Percentiles rank a stretch among this genome's conserved stretches.
phyloP scores from a whole-genome alignment of 805 yeast species.

The Ogataea pini region DNA sequence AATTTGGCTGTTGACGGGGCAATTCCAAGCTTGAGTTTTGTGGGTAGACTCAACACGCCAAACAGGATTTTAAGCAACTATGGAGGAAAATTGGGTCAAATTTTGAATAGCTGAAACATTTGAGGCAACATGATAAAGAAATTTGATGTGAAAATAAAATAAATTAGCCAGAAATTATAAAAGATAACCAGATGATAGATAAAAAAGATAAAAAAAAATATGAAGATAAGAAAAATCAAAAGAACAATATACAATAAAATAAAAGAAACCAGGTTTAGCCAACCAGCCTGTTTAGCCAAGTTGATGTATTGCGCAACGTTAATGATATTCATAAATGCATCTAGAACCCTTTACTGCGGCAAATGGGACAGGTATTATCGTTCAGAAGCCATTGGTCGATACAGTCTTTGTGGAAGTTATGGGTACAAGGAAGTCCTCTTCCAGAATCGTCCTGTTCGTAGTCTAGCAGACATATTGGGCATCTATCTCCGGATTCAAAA shows the following conservation, averaged over 20 bases:
- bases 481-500: constrained; percentile 36
- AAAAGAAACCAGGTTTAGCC: neutral
- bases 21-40: constrained; percentile 15
- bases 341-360: constrained; percentile 45
- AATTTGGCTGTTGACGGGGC: constrained; percentile 18
- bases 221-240: neutral
- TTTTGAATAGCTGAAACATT: constrained; percentile 12
- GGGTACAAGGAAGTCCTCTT: constrained; percentile 50
- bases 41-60: constrained; percentile 18
- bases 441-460: constrained; percentile 49
- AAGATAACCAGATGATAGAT: neutral
- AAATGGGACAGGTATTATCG: constrained; percentile 59
- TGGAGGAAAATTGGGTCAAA: constrained; percentile 21
- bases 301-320: constrained; percentile 1
- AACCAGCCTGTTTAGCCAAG: neutral
- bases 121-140: neutral
- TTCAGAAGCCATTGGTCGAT: constrained; percentile 58
- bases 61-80: constrained; percentile 27
- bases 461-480: constrained; percentile 55
- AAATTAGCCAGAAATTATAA: neutral
- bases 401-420: constrained; percentile 55
- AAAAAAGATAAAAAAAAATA: neutral
- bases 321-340: constrained; percentile 4
- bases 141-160: neutral
- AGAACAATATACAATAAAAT: neutral